phyloP scores from a whole-genome alignment of 352 stramenopile genomes.

The Plasmopara halstedii region DNA sequence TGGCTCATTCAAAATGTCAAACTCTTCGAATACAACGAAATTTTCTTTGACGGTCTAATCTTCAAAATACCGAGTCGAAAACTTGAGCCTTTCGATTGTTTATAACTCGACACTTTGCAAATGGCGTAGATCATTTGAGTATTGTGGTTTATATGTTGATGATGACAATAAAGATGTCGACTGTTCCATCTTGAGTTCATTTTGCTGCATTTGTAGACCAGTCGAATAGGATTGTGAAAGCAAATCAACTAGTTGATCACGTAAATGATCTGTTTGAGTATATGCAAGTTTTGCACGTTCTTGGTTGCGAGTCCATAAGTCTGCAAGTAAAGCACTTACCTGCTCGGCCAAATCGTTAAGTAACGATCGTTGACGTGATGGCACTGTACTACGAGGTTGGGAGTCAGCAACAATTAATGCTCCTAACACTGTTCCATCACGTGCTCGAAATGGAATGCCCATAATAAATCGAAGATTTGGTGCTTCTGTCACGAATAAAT shows the following conservation, averaged over 20 bases:
- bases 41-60: no score
- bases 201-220: conserved; percentile 41
- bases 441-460: conserved; percentile 38
- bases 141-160: conserved; percentile 20
- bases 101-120: conserved; percentile 38
- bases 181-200: conserved; percentile 32
- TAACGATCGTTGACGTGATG: conserved; percentile 22
- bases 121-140: conserved; percentile 20
- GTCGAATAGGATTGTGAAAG: conserved; percentile 49
- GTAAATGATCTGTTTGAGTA: conserved; percentile 26
- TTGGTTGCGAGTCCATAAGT: conserved; percentile 29
- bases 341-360: conserved; percentile 38
- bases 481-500: conserved; percentile 48
- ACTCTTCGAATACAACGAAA: no score
- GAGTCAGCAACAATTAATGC: conserved; percentile 51
- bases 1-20: no score
- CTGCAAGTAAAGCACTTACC: conserved; percentile 36
- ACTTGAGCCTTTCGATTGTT: no score
- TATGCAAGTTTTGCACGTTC: conserved; percentile 20
- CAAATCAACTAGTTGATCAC: conserved; percentile 34
- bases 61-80: no score
- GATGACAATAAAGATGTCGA: conserved; percentile 12
- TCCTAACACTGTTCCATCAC: conserved; percentile 45
- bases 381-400: conserved; percentile 24
- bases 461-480: conserved; percentile 50